A percentile compares a stretch with the other conserved stretches of the same genome.
Evolutionary conservation across 2,329 filamentous ascomycete species (phyloP).

Genomic region (Aureobasidium sp.): DNA sequence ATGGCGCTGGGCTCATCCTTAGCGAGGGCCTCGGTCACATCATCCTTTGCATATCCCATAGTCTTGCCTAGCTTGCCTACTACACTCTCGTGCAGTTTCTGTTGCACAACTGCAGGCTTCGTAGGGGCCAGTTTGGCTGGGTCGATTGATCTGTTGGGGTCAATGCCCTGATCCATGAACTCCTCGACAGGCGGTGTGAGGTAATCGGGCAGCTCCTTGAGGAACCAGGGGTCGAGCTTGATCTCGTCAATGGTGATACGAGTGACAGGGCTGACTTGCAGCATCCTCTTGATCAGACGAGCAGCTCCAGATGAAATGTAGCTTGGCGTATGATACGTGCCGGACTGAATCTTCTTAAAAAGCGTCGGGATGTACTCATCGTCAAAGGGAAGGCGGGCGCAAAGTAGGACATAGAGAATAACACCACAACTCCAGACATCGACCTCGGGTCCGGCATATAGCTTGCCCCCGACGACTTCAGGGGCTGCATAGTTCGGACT

Average conservation of each 20-base stretch:
- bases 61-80: conserved; percentile 94
- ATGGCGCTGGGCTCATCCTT: conserved; percentile 93
- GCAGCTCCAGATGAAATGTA: conserved; percentile 84
- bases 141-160: conserved; percentile 84
- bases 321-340: conserved; percentile 82
- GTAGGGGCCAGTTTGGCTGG: conserved; percentile 72
- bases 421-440: conserved; percentile 89
- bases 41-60: conserved; percentile 92
- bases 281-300: conserved; percentile 79
- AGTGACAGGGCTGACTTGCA: conserved; percentile 90
- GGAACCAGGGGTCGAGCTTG: conserved; percentile 87
- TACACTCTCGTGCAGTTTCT: conserved; percentile 84
- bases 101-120: conserved; percentile 68
- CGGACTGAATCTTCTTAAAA: conserved; percentile 95
- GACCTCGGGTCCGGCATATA: conserved; percentile 94
- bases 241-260: conserved; percentile 92
- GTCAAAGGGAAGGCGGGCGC: conserved; percentile 76
- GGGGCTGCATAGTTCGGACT: conserved; percentile 97
- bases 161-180: conserved; percentile 87
- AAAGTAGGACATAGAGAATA: conserved; percentile 58
- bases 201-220: conserved; percentile 76
- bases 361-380: conserved; percentile 96
- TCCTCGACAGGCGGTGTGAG: conserved; percentile 82
- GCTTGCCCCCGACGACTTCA: conserved; percentile 94
- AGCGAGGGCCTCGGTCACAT: conserved; percentile 88